phyloP scores from a whole-genome alignment of 129 eudicot genomes.

The Centella asiatica region DNA sequence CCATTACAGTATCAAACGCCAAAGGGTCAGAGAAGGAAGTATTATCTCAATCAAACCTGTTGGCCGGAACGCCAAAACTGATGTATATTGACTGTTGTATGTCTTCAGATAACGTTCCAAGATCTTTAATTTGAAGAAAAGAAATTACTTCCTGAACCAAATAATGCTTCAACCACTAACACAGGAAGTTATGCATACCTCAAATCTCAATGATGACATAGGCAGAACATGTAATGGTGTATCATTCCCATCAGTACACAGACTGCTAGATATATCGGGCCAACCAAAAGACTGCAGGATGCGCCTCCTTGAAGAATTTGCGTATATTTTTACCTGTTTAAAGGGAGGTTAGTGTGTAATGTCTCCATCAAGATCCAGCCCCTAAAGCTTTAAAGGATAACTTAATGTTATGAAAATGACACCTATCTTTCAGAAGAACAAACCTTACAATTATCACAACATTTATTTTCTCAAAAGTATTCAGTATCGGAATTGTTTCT shows the following conservation, averaged over 20 bases:
- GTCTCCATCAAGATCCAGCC: too few relatives aligned
- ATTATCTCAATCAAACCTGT: conserved; percentile 21
- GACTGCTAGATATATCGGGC: conserved; percentile 28
- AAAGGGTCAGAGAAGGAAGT: neutral
- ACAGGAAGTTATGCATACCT: conserved; percentile 19
- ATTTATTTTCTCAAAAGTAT: too few relatives aligned
- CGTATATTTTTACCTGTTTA: conserved; percentile 25
- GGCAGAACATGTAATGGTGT: conserved; percentile 40
- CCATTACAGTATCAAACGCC: neutral
- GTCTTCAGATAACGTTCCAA: conserved; percentile 21
- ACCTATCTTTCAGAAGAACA: too few relatives aligned
- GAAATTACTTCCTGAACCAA: neutral
- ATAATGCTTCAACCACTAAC: neutral
- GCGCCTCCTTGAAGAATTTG: conserved; percentile 31
- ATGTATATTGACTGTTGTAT: conserved; percentile 2
- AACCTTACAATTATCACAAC: too few relatives aligned
- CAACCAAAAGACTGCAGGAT: conserved; percentile 35
- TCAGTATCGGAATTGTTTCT: too few relatives aligned
- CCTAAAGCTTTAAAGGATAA: too few relatives aligned
- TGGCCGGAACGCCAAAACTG: conserved; percentile 29
- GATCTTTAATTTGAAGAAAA: neutral
- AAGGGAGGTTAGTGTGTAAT: neutral
- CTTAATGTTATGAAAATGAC: too few relatives aligned
- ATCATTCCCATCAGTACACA: conserved; percentile 32
- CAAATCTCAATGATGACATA: conserved; percentile 30